Percentiles rank a stretch among this genome's conserved stretches.
phyloP scores from a whole-genome alignment of 2,329 filamentous ascomycete genomes.

The Amphichorda felina region DNA sequence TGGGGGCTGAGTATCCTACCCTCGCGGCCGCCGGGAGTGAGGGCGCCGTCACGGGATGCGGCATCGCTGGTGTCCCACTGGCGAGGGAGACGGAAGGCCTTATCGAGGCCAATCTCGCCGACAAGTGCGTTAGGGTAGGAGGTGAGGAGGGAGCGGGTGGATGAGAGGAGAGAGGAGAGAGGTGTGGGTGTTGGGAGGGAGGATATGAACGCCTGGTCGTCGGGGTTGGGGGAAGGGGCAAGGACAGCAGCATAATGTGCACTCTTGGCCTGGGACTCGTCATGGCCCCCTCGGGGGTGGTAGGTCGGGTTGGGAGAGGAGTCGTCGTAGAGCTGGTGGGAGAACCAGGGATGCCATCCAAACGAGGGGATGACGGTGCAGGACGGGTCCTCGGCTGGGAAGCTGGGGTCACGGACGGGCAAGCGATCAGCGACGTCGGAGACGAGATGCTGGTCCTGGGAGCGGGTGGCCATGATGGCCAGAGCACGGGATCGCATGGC shows the following conservation, averaged over 20 bases:
- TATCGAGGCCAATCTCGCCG: conserved; percentile 70
- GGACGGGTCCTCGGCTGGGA: conserved; percentile 5
- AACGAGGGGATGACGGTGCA: conserved; percentile 52
- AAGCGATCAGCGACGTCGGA: conserved; percentile 27
- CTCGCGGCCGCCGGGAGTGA: conserved; percentile 61
- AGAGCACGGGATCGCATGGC: conserved; percentile 54
- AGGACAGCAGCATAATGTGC: conserved; percentile 59
- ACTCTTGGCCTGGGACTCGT: conserved; percentile 24
- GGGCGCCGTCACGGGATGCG: conserved; percentile 13
- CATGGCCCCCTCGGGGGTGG: conserved; percentile 6
- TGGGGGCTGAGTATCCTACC: conserved; percentile 56
- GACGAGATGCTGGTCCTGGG: conserved; percentile 65
- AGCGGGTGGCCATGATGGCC: conserved; percentile 67
- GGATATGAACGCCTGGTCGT: conserved; percentile 26
- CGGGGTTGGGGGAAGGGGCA: conserved; percentile 29
- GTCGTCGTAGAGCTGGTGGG: conserved; percentile 62
- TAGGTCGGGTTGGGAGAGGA: conserved; percentile 23
- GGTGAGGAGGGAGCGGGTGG: conserved; percentile 43
- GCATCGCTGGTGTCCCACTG: conserved; percentile 31
- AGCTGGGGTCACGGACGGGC: not conserved
- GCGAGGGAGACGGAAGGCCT: conserved; percentile 61
- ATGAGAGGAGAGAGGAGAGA: conserved; percentile 43
- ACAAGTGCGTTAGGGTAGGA: conserved; percentile 53
- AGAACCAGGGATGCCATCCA: conserved; percentile 84
- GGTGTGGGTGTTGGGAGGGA: conserved; percentile 47